Conservation (phyloP, 306 rosid genomes). For the cucumber (Cucumis sativus) region Cucumber_9930_V3 NC_026659.2:10989501-10990000, state of each 20-base stretch:
- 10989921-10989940: too few species aligned
- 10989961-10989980: too few species aligned
- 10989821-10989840: too few species aligned
- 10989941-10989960: too few species aligned
- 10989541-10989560: slow-evolving; percentile 10
- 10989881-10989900: too few species aligned
- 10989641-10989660: slow-evolving; percentile 53
- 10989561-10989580: slow-evolving; percentile 59
- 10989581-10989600: slow-evolving; percentile 44
- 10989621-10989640: slow-evolving; percentile 80
- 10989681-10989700: slow-evolving; percentile 98
- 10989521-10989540: background rate
- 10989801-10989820: background rate
- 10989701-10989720: slow-evolving; percentile 45
- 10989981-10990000: too few species aligned
- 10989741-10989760: slow-evolving; percentile 81
- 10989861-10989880: too few species aligned
- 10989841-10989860: too few species aligned
- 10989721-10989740: slow-evolving; percentile 31
- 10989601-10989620: slow-evolving; percentile 90
- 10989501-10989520: slow-evolving; percentile 14
- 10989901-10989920: too few species aligned
- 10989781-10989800: slow-evolving; percentile 7
- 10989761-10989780: slow-evolving; percentile 9
- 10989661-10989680: slow-evolving; percentile 66